Base-by-base conservation (phyloP, 2,329 filamentous ascomycete genomes). In the Talaromyces sp. region DNA sequence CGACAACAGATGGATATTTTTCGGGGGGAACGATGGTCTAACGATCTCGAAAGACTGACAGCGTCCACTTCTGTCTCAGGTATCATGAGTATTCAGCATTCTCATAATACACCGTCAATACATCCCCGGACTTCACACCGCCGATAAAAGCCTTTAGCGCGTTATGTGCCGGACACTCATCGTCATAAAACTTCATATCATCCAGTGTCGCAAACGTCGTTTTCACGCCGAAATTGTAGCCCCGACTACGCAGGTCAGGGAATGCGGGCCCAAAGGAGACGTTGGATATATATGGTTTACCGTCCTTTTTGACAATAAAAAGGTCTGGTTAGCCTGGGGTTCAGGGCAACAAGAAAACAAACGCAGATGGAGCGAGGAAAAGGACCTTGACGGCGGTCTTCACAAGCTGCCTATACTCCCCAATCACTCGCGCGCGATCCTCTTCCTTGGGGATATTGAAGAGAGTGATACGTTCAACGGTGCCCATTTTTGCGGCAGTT, bases 151-250 rank as follows among this genome's bases (percentile, higher is more conserved):
- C 69, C 63, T 73, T 75, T 62, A 86, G 70, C 25, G 72, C 75
- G 58, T 73, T 73, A 63, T 86, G 84, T 33, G 82, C 82, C 63
- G 76, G 76, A 63, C 82, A 84, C 51, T 80, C 77, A 9, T 77
- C 75, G 69, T 89, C 87, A 69, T 89, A 90, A 74, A 82, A 90
- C 64, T 82, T 78, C 82, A 89, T 84, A 69, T 89, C 87, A 11
- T 85, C 85, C 56, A 84, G 66, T 60, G 74, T 85, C 46, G 80
- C 79, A 67, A 90, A 90, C 48, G 82, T 81, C 40, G 81, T 84
- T 69, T 84, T 81, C 51, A 81, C 82, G 15, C 83, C 78, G 55
- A 89, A 66, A 7, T 84, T 89, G 75, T 80, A 89, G 43, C 86
- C 87, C 70, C 87, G 81, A 63, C 78, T 80, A 31, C 86, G 82